Percentiles rank a stretch among this genome's conserved stretches.
These are phyloP conservation scores for Colletotrichum sp. DNA, from an alignment of 2,329 filamentous ascomycete species.

Conservation along the genomic window DNA sequence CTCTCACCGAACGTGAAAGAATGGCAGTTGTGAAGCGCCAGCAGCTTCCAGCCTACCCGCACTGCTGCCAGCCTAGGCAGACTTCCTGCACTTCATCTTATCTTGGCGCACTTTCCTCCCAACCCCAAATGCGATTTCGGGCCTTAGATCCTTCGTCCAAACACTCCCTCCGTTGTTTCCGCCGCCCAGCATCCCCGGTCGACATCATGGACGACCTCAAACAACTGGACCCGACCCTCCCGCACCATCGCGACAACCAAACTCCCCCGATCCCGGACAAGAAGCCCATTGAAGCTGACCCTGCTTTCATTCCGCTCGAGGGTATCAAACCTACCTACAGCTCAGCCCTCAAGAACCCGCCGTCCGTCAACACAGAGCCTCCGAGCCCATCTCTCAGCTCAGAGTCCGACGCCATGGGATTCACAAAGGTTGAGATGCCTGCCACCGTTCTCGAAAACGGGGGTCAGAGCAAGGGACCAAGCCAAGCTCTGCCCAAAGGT, in stretches of 20 bases:
- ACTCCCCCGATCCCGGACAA: background rate
- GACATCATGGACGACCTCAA: slow-evolving; percentile 22
- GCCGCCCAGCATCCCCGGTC: background rate
- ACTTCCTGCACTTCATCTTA: background rate
- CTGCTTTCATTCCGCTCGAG: background rate
- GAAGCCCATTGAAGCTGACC: background rate
- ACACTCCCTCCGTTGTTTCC: background rate
- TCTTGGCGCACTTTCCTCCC: background rate
- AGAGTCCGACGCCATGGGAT: slow-evolving; percentile 1
- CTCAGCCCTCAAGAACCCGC: background rate
- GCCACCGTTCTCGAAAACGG: background rate
- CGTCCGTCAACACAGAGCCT: background rate
- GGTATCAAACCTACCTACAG: background rate
- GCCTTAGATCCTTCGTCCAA: background rate
- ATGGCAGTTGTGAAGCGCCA: background rate
- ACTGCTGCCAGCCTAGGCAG: background rate
- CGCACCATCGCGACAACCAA: background rate
- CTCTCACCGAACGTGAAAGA: background rate
- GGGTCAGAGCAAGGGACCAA: background rate
- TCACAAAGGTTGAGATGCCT: slow-evolving; percentile 11
- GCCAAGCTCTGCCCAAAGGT: slow-evolving; percentile 15
- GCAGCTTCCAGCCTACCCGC: background rate
- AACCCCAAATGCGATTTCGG: background rate
- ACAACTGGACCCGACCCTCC: background rate
- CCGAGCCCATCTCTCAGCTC: background rate